Evolutionary conservation across 176 grass and related monocot genomes (phyloP).

Genomic region (Cenchrus americanus): DNA sequence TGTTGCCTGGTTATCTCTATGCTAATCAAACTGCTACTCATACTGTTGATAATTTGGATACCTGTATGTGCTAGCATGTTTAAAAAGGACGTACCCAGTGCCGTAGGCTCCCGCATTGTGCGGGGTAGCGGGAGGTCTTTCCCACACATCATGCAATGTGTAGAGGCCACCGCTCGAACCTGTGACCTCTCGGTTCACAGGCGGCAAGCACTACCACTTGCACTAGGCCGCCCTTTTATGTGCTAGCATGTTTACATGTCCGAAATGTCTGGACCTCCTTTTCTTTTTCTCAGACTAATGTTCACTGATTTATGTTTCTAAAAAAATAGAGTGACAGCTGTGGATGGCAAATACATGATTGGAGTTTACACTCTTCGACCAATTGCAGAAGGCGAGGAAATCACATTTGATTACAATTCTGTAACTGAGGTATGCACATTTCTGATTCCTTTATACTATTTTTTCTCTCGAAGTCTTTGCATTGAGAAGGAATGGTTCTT

Average conservation of each 20-base stretch:
- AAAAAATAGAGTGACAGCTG: slow-evolving; percentile 80
- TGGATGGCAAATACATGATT: slow-evolving; percentile 96
- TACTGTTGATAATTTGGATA: slow-evolving; percentile 16
- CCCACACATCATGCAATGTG: too few species aligned
- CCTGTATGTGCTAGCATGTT: slow-evolving; percentile 6
- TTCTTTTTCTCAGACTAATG: neutral
- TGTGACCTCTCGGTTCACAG: too few species aligned
- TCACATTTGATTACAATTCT: slow-evolving; percentile 99
- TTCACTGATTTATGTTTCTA: slow-evolving; percentile 36
- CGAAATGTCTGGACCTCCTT: slow-evolving; percentile 27
- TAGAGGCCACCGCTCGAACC: too few species aligned
- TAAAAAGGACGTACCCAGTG: too few species aligned
- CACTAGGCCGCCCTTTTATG: too few species aligned
- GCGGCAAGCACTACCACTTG: too few species aligned
- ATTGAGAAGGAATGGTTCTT: slow-evolving; percentile 1
- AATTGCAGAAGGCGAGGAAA: slow-evolving; percentile 96
- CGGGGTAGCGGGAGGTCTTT: too few species aligned
- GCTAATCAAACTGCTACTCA: slow-evolving; percentile 33
- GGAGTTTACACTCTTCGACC: slow-evolving; percentile 92
- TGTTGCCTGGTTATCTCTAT: slow-evolving; percentile 19
- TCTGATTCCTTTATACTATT: slow-evolving; percentile 16
- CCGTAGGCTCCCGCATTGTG: too few species aligned
- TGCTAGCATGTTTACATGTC: slow-evolving; percentile 8
- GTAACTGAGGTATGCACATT: slow-evolving; percentile 86
- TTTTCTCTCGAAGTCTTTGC: too few species aligned